phyloP scores from a whole-genome alignment of 257 asterid genomes.

The Eustoma russellianum region DNA sequence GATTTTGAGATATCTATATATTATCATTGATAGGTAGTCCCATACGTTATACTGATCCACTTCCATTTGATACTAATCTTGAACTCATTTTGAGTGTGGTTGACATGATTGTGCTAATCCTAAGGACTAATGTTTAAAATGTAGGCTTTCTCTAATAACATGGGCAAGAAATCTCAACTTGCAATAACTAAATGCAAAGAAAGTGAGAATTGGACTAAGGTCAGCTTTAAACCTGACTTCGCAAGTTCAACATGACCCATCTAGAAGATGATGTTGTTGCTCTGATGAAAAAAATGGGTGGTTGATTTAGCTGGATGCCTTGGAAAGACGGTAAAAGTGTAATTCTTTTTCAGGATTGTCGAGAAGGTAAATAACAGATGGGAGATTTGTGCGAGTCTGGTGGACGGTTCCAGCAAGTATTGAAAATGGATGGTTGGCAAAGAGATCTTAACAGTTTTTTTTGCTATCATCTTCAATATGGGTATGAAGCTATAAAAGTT shows the following conservation, averaged over 20 bases:
- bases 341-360: constrained; percentile 53
- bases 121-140: not conserved
- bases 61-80: no score
- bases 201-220: constrained; percentile 84
- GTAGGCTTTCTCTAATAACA: constrained; percentile 82
- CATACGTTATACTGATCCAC: no score
- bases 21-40: no score
- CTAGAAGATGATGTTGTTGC: constrained; percentile 93
- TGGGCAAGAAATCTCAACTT: constrained; percentile 83
- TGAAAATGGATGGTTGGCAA: constrained; percentile 4
- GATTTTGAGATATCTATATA: no score
- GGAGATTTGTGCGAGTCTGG: constrained; percentile 84
- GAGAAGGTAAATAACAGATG: constrained; percentile 79
- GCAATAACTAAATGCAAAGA: constrained; percentile 62
- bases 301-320: constrained; percentile 90
- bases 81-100: no score
- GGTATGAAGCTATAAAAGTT: not conserved
- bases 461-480: not conserved
- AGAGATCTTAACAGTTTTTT: not conserved
- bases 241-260: constrained; percentile 68
- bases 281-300: constrained; percentile 85
- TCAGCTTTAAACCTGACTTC: constrained; percentile 87
- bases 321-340: constrained; percentile 86
- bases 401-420: constrained; percentile 94
- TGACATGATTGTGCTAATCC: no score